Base-by-base conservation (phyloP, 2,329 filamentous ascomycete genomes). In the Fusarium haematococcum region DNA sequence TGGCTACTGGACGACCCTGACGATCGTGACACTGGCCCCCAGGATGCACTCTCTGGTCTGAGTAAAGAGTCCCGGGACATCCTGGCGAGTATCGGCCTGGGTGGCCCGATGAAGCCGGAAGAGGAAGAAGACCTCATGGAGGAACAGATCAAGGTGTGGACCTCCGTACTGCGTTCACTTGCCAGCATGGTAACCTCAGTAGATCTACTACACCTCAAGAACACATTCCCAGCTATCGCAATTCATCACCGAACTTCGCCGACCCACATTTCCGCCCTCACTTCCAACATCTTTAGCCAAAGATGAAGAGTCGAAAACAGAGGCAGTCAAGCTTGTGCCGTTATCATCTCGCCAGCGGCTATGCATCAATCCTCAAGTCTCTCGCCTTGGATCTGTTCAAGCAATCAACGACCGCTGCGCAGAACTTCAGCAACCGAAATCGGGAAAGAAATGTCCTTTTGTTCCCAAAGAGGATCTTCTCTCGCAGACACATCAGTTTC, bases 391-490 rank as follows among this genome's bases (percentile, higher is more conserved):
- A 48, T 90, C 90, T 0, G 86, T 93, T 1, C 92, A 93, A 1
- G 94, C 95, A 7, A 98, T 99, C 84, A 99, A 98, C 79, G 97
- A 99, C 80, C 90, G 92, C 14, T 99, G 97, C 79, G 86, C 96
- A 8, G 97, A 99, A 78, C 85, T 99, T 27, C 97, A 99, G 80
- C 93, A 97, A 80, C 85, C 93, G 0, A 84, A 83, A 59, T 81
- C 81, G 0, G 74, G 79, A 48, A 88, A 89, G 65, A 91, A 91
- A 75, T 99, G 97, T 80, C 84, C 89, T 0, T 97, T 91, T 79
- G 85, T 97, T 16, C 95, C 95, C 0, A 92, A 88, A n/a, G 92
- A 94, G 65, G 93, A 97, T 2, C 92, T 93, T 23, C 86, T 95
- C 61, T 85, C 88, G 6, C 85, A 93, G 30, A 90, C 94, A 0